Conservation (phyloP, 371 early-diverging fungal genomes). For the Mucor racemosus region DNA sequence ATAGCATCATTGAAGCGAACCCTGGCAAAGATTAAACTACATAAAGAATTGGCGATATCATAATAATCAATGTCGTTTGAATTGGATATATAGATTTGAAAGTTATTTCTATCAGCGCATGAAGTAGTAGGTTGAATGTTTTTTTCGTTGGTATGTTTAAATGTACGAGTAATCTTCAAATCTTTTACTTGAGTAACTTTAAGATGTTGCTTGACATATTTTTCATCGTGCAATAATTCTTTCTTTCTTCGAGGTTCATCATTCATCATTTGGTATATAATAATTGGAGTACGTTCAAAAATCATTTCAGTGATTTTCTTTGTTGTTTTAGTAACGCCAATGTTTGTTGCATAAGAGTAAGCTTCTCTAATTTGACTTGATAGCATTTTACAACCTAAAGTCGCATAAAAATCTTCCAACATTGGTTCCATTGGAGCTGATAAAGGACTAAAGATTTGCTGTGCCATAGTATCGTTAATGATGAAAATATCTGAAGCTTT, state of each 20-base stretch:
- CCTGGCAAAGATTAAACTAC: constrained; percentile 62
- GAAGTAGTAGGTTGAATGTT: constrained; percentile 71
- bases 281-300: constrained; percentile 75
- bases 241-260: constrained; percentile 65
- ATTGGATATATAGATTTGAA: constrained; percentile 65
- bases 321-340: constrained; percentile 56
- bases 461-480: constrained; percentile 79
- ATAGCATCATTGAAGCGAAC: constrained; percentile 72
- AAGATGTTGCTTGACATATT: constrained; percentile 57
- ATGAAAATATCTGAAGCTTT: constrained; percentile 76
- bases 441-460: constrained; percentile 79
- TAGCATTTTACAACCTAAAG: constrained; percentile 75
- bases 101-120: constrained; percentile 61
- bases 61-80: constrained; percentile 74
- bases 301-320: constrained; percentile 69
- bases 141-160: constrained; percentile 57
- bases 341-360: constrained; percentile 52
- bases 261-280: constrained; percentile 65
- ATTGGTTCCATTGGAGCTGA: constrained; percentile 69
- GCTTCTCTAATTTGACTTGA: constrained; percentile 59
- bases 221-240: constrained; percentile 53
- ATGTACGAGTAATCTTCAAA: constrained; percentile 70
- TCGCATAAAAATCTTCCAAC: constrained; percentile 70
- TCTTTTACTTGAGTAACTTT: constrained; percentile 57
- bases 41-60: constrained; percentile 76